These are phyloP conservation scores for Podila minutissima DNA, from an alignment of 192 early-diverging fungal species.

Conservation along the genomic window DNA sequence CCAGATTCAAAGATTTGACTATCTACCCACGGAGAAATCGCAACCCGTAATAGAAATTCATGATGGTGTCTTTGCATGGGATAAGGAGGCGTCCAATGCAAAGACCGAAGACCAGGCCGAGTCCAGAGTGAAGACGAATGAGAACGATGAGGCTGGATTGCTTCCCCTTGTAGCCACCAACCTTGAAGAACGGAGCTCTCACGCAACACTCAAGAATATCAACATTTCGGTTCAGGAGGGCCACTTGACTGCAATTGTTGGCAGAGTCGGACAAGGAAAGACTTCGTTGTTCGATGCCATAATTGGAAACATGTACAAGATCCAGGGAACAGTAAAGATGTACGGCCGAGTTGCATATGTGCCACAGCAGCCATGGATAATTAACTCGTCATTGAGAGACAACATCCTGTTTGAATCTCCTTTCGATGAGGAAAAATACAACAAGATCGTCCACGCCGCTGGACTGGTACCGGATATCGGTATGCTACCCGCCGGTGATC, in stretches of 20 bases:
- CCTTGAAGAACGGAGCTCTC: slow-evolving; percentile 10
- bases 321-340: slow-evolving; percentile 67
- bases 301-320: slow-evolving; percentile 87
- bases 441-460: slow-evolving; percentile 75
- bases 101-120: slow-evolving; percentile 31
- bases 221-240: slow-evolving; percentile 24
- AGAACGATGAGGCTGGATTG: slow-evolving; percentile 17
- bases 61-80: slow-evolving; percentile 36
- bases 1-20: slow-evolving; percentile 1
- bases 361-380: slow-evolving; percentile 81
- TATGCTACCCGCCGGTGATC: slow-evolving; percentile 83
- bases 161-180: neutral
- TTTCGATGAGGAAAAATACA: slow-evolving; percentile 77
- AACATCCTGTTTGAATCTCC: slow-evolving; percentile 89
- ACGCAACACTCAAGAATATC: slow-evolving; percentile 25
- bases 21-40: neutral
- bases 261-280: slow-evolving; percentile 56
- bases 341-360: slow-evolving; percentile 73
- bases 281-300: slow-evolving; percentile 59
- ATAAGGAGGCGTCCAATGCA: slow-evolving; percentile 10
- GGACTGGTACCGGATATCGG: slow-evolving; percentile 83
- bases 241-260: slow-evolving; percentile 36
- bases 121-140: slow-evolving; percentile 16
- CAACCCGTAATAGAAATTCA: slow-evolving; percentile 16
- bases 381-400: slow-evolving; percentile 89